Evolutionary conservation across 768 basidiomycete genomes (phyloP).

Genomic region (Lentinus brumalis): DNA sequence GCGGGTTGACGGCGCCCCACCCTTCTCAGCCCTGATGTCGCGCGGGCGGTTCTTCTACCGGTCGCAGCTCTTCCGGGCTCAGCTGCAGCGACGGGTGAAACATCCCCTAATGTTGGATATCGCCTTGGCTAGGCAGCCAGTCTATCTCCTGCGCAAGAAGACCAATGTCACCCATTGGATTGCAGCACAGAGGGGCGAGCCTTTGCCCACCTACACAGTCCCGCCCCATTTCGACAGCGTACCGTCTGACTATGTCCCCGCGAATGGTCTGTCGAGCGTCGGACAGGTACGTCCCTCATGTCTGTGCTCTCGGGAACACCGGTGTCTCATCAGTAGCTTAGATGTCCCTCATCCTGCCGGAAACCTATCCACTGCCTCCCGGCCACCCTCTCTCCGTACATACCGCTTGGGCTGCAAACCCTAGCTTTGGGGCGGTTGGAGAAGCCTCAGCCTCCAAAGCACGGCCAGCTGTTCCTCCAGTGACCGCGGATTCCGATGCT

Average conservation of each 20-base stretch:
- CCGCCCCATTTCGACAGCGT: constrained; percentile 2
- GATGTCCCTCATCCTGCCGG: constrained; percentile 19
- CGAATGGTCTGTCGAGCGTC: constrained; percentile 28
- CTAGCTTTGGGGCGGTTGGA: constrained; percentile 13
- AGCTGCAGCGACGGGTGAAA: constrained; percentile 34
- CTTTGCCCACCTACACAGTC: not conserved
- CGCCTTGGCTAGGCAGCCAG: constrained; percentile 23
- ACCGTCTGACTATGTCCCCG: constrained; percentile 18
- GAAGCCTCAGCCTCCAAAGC: not conserved
- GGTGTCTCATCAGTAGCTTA: not conserved
- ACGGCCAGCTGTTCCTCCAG: not conserved
- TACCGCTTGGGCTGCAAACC: not conserved
- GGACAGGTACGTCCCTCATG: constrained; percentile 22
- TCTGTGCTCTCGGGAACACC: not conserved
- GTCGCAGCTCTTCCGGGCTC: constrained; percentile 38
- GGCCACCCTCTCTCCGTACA: constrained; percentile 10
- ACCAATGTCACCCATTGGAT: constrained; percentile 27
- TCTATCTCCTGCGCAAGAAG: constrained; percentile 22
- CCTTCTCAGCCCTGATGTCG: constrained; percentile 44
- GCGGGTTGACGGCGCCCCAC: constrained; percentile 42
- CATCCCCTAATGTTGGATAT: constrained; percentile 54
- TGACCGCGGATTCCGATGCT: not conserved
- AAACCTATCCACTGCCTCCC: constrained; percentile 18
- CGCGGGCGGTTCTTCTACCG: constrained; percentile 50
- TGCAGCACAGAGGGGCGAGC: constrained; percentile 9